A percentile compares a stretch with the other conserved stretches of the same genome.
phyloP scores from a whole-genome alignment of 306 rosid species.

The Corylus americana region DNA sequence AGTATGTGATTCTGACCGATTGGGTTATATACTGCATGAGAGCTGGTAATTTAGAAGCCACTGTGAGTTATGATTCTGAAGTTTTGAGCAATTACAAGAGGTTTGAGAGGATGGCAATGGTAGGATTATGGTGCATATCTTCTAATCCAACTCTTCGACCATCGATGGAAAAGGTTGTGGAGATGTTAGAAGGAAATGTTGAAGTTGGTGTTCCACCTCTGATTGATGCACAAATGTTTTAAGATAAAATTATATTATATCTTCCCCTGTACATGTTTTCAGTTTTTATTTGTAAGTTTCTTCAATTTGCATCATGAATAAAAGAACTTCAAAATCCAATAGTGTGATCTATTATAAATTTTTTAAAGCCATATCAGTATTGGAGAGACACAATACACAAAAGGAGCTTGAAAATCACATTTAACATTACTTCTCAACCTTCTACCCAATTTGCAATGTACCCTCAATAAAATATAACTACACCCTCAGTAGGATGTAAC shows the following conservation, averaged over 20 bases:
- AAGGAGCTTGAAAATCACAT: no score
- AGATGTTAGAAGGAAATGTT: constrained; percentile 37
- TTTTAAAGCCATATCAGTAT: no score
- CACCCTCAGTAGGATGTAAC: no score
- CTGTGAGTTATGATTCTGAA: constrained; percentile 24
- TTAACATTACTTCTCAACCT: no score
- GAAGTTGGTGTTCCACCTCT: constrained; percentile 32
- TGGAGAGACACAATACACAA: no score
- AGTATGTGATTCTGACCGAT: constrained; percentile 28
- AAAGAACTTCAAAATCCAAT: no score
- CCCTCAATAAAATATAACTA: no score
- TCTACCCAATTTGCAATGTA: no score
- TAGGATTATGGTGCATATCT: constrained; percentile 35
- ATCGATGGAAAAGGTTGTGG: constrained; percentile 29
- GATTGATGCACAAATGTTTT: constrained; percentile 1
- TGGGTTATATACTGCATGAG: constrained; percentile 27
- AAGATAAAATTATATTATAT: neutral
- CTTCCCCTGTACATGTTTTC: neutral
- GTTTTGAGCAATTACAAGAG: constrained; percentile 24
- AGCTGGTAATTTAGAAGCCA: constrained; percentile 27
- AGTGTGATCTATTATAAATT: no score
- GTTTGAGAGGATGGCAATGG: constrained; percentile 40
- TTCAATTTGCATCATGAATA: neutral
- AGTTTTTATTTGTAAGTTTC: neutral
- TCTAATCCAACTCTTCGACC: constrained; percentile 33